Base-by-base conservation (phyloP, 306 rosid species). In the Begonia masoniana region DNA sequence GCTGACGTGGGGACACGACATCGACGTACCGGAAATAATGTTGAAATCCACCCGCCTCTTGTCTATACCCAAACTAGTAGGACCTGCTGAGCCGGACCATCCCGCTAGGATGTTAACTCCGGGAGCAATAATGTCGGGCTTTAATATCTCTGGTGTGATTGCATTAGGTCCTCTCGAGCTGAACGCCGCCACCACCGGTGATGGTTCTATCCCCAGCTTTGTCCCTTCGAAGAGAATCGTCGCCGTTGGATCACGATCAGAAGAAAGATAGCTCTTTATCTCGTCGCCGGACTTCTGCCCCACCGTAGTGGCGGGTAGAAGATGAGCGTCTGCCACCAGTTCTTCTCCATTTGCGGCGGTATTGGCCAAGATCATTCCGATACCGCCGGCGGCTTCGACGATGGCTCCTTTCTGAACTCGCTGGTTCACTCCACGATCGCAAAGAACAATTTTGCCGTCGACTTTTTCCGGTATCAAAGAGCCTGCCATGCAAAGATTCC, bases 111-210 rank as follows among this genome's bases (percentile, higher is more conserved):
- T 60, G 14, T 39, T 51, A 10, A 60, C 50, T 7, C 64, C 64
- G 7, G 64, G 64, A 12, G 57, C 64, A 17, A 55, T 60, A 19
- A 60, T 60, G 51, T 60, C 64, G 51, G 64, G 64, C 50, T 60
- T 60, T 13, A 12, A 41, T 9, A 57, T 45, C 9, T 17, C 13
- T 10, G 10, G 5, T 9, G 10, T 36, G 5, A 57, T 24, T 57
- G 52, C 19, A 17, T 57, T 57, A 24, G 61, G 61, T 4, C 61
- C 61, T 43, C 61, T 57, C 4, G 61, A 13, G 9, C 51, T 42
- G 51, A 57, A 57, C 8, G 41, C 8, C 21, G 61, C 61, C 21
- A 57, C 26, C 13, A 13, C 7, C 24, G 61, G 61, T 2, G 61
- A 48, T 24, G 60, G 50, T 16, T 56, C 21, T 15, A 56, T 1